phyloP scores from a whole-genome alignment of 192 early-diverging fungal genomes.

The Paraglomus occultum region DNA sequence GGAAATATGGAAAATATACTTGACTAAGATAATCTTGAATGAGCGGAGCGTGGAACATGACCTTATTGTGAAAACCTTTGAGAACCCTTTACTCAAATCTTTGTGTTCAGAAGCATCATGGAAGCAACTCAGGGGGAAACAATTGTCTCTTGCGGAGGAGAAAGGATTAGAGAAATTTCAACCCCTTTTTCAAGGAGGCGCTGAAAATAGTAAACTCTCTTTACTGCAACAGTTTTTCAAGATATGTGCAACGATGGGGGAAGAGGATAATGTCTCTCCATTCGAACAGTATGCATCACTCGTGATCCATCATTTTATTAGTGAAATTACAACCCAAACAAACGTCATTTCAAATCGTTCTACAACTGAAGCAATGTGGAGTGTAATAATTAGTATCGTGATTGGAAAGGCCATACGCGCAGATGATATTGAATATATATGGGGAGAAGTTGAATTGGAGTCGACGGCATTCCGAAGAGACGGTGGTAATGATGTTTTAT shows the following conservation, averaged over 20 bases:
- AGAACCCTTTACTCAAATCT: slow-evolving; percentile 11
- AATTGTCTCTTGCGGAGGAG: slow-evolving; percentile 15
- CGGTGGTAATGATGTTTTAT: background rate
- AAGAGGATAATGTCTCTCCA: background rate
- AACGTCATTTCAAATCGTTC: background rate
- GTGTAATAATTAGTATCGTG: slow-evolving; percentile 7
- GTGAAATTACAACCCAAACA: background rate
- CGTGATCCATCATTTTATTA: slow-evolving; percentile 5
- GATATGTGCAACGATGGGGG: slow-evolving; percentile 2
- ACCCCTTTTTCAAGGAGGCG: slow-evolving; percentile 5
- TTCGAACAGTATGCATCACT: slow-evolving; percentile 10
- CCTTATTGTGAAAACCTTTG: slow-evolving; percentile 2
- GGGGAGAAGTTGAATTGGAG: slow-evolving; percentile 11
- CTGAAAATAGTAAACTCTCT: slow-evolving; percentile 10
- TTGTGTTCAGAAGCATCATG: background rate
- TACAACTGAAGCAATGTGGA: slow-evolving; percentile 23
- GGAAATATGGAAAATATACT: slow-evolving; percentile 13
- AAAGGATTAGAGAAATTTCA: slow-evolving; percentile 15
- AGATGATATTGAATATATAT: background rate
- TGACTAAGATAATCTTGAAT: slow-evolving; percentile 10
- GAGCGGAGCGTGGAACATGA: slow-evolving; percentile 5
- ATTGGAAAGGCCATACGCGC: background rate
- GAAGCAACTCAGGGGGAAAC: background rate
- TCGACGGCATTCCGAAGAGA: slow-evolving; percentile 7
- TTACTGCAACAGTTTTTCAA: slow-evolving; percentile 4